Evolutionary conservation across 2,329 filamentous ascomycete species (phyloP).

Genomic region (Zasmidium citrigriseum): DNA sequence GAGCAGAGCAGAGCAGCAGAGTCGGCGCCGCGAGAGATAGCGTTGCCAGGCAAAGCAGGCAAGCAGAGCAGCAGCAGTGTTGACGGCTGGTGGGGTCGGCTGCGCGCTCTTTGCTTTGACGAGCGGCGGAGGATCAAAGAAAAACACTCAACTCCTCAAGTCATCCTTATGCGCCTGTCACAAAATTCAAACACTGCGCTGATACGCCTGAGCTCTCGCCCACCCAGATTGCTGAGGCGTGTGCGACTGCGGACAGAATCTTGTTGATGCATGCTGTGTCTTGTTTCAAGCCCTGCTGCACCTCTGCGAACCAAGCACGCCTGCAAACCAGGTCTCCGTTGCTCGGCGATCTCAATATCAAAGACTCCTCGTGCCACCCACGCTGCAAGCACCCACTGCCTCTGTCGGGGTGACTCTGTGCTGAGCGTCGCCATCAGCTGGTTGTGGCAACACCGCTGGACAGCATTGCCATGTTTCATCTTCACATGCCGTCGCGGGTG

Average conservation of each 20-base stretch:
- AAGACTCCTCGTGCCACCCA: slow-evolving; percentile 1
- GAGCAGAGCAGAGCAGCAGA: too few relatives aligned
- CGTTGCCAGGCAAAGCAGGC: neutral
- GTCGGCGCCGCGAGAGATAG: too few relatives aligned
- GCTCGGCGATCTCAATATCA: slow-evolving; percentile 1
- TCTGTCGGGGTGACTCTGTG: neutral
- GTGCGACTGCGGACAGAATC: neutral
- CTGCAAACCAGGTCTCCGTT: neutral
- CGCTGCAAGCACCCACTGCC: neutral
- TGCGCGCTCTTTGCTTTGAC: neutral
- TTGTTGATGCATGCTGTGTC: slow-evolving; percentile 6
- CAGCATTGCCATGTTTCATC: neutral
- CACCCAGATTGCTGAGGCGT: neutral
- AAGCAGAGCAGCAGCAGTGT: too few relatives aligned
- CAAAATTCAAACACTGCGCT: neutral
- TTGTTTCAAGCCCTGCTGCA: slow-evolving; percentile 2
- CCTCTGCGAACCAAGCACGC: neutral
- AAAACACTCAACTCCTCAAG: neutral
- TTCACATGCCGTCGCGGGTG: neutral
- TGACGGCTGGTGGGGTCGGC: neutral
- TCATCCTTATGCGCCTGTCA: too few relatives aligned
- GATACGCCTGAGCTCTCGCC: neutral
- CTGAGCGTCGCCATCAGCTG: neutral
- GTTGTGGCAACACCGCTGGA: neutral
- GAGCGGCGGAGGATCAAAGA: neutral